A percentile compares a stretch with the other conserved stretches of the same genome.
Evolutionary conservation across 768 basidiomycete genomes (phyloP).

Genomic region (Mrakia blollopis): DNA sequence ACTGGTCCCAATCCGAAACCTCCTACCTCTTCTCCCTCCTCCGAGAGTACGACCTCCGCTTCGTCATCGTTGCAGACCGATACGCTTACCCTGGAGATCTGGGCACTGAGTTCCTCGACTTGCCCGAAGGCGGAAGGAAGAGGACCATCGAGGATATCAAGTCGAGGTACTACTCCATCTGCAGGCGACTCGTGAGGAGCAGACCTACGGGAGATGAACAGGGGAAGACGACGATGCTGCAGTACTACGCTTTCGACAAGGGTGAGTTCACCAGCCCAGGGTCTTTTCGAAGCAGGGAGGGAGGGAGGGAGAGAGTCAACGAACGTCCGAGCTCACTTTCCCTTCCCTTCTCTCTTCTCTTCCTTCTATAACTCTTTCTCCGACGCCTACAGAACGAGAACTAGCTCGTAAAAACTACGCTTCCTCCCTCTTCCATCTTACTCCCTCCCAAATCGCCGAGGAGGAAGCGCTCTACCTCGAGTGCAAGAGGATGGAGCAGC

Average conservation of each 20-base stretch:
- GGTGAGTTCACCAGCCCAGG: slow-evolving; percentile 48
- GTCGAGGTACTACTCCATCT: slow-evolving; percentile 87
- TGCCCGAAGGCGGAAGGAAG: slow-evolving; percentile 15
- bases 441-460: slow-evolving; percentile 81
- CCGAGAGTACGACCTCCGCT: slow-evolving; percentile 76
- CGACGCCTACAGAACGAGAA: slow-evolving; percentile 64
- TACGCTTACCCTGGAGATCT: slow-evolving; percentile 57
- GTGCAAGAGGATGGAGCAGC: slow-evolving; percentile 90
- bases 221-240: slow-evolving; percentile 60
- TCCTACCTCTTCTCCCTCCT: slow-evolving; percentile 81
- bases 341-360: neutral
- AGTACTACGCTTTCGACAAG: slow-evolving; percentile 81
- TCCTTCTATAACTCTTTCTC: neutral
- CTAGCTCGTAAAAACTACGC: slow-evolving; percentile 82
- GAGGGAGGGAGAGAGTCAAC: neutral
- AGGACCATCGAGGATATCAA: slow-evolving; percentile 67
- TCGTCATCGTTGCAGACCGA: slow-evolving; percentile 84
- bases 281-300: neutral
- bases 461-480: slow-evolving; percentile 93
- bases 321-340: neutral
- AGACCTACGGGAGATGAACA: slow-evolving; percentile 83
- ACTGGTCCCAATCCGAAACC: slow-evolving; percentile 91
- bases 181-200: slow-evolving; percentile 77
- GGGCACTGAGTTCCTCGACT: slow-evolving; percentile 12
- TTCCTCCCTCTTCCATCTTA: slow-evolving; percentile 77